Conservation (phyloP, 306 rosid species). For the Begonia peltatifolia region DNA sequence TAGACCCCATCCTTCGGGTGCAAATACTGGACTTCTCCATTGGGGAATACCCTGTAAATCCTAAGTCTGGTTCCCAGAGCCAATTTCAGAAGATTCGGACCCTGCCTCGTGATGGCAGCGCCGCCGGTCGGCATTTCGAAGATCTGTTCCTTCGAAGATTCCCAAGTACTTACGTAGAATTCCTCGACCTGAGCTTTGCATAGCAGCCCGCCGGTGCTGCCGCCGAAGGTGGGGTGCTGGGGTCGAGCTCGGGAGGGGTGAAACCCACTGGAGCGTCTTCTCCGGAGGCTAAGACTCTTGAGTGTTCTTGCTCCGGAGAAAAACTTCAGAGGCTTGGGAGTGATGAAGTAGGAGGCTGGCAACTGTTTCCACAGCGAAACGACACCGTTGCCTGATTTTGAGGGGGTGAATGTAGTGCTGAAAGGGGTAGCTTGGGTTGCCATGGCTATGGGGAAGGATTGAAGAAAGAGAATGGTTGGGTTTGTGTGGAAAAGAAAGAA, state of each 20-base stretch:
- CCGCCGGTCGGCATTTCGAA: slow-evolving; percentile 99
- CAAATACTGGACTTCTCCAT: slow-evolving; percentile 89
- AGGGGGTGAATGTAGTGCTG: slow-evolving; percentile 40
- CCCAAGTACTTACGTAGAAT: slow-evolving; percentile 93
- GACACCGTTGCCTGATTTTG: slow-evolving; percentile 23
- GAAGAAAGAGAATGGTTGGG: not conserved
- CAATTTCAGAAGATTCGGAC: slow-evolving; percentile 70
- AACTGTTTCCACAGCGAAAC: too few relatives aligned
- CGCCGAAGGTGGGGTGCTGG: slow-evolving; percentile 84
- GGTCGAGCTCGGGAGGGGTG: slow-evolving; percentile 85
- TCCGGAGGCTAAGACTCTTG: slow-evolving; percentile 22
- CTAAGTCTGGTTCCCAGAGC: too few relatives aligned
- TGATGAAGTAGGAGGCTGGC: too few relatives aligned
- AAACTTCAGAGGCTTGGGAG: slow-evolving; percentile 30
- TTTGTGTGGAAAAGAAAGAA: not conserved
- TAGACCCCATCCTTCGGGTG: slow-evolving; percentile 97
- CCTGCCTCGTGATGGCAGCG: slow-evolving; percentile 93
- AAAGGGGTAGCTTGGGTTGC: slow-evolving; percentile 81
- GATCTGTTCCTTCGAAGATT: slow-evolving; percentile 80
- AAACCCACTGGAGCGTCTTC: slow-evolving; percentile 72
- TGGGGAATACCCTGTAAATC: slow-evolving; percentile 96
- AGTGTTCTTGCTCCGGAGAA: slow-evolving; percentile 13
- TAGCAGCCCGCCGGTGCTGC: slow-evolving; percentile 85
- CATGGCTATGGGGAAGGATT: slow-evolving; percentile 41
- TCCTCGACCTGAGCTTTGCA: slow-evolving; percentile 93